Evolutionary conservation across 306 rosid species (phyloP).

Genomic region (Argentina anserina): DNA sequence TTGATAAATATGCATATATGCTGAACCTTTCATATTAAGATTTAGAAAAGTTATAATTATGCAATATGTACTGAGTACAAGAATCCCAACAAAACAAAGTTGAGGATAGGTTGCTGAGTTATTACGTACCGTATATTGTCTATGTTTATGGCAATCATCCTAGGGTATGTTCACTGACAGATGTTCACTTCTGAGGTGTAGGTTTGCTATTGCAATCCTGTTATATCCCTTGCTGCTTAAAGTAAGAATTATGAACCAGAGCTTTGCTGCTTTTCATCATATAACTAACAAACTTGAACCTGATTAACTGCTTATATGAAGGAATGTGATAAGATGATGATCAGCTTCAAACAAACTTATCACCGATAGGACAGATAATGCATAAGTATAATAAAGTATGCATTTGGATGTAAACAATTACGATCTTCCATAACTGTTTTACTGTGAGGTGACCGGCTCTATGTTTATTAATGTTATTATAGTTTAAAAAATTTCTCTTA

Average conservation of each 20-base stretch:
- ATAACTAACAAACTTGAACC: not conserved
- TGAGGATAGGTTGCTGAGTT: not conserved
- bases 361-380: not conserved
- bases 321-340: not conserved
- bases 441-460: not conserved
- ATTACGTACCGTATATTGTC: not conserved
- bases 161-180: not conserved
- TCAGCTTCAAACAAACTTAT: not conserved
- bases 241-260: not conserved
- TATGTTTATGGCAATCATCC: not conserved
- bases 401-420: not conserved
- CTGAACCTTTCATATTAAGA: not conserved
- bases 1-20: not conserved
- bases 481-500: not conserved
- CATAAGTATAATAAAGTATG: not conserved
- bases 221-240: not conserved
- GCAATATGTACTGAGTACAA: not conserved
- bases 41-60: not conserved
- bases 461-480: not conserved
- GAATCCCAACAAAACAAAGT: not conserved
- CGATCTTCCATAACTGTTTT: not conserved
- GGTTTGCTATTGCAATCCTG: not conserved
- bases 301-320: constrained; percentile 2
- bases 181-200: not conserved
- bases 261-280: not conserved